Conservation (phyloP, 352 stramenopile species). For the Globisporangium apiculatum region DNA sequence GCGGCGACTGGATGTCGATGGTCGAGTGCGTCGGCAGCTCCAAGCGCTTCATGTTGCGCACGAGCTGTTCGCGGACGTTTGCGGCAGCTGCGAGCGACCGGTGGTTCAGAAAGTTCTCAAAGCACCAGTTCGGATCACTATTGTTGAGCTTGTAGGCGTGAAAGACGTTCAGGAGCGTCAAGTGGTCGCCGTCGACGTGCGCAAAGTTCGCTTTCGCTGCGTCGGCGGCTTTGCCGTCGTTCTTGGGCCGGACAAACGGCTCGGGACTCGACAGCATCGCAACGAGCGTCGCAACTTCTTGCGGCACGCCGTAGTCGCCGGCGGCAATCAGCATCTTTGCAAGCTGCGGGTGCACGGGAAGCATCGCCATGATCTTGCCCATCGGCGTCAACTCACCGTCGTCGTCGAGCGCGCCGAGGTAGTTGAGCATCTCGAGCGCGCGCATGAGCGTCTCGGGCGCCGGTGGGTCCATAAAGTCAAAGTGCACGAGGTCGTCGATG, state of each 20-base stretch:
- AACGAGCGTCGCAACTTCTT: conserved; percentile 97
- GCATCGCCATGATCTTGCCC: conserved; percentile 91
- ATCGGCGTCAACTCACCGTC: conserved; percentile 94
- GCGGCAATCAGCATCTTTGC: conserved; percentile 97
- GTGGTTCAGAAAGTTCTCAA: conserved; percentile 97
- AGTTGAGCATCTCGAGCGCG: conserved; percentile 97
- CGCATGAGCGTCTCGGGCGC: conserved; percentile 98
- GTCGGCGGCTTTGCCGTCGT: conserved; percentile 94
- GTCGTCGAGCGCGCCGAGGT: conserved; percentile 96
- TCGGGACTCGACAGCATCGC: conserved; percentile 94
- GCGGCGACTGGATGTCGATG: conserved; percentile 66
- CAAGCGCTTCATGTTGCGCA: conserved; percentile 95
- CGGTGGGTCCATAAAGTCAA: conserved; percentile 99
- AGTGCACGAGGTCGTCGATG: conserved; percentile 99
- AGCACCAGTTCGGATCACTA: conserved; percentile 93
- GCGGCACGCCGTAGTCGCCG: conserved; percentile 92
- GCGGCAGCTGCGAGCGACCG: conserved; percentile 91
- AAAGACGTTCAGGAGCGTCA: conserved; percentile 98
- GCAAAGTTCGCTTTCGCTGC: conserved; percentile 95
- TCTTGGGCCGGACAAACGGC: conserved; percentile 94
- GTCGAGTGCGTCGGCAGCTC: conserved; percentile 66
- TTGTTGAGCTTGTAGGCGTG: conserved; percentile 95
- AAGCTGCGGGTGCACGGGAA: conserved; percentile 97
- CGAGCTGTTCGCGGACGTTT: conserved; percentile 95
- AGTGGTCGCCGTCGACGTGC: conserved; percentile 94